Evolutionary conservation across 345 rosid genomes (phyloP).

Genomic region (Arabidopsis suecica): DNA sequence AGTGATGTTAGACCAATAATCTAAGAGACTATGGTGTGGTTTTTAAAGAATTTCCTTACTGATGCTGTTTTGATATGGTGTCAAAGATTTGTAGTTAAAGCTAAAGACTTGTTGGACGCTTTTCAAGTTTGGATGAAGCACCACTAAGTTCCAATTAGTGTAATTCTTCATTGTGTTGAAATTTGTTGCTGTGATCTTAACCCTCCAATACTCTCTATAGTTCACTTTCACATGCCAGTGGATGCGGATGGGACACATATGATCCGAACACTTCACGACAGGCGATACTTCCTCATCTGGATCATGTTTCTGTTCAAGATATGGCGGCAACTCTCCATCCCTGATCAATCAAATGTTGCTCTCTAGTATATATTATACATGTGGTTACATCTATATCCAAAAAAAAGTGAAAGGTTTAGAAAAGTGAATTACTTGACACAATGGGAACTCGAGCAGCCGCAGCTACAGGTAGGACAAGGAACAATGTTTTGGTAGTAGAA

Average conservation of each 20-base stretch:
- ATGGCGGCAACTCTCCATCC: conserved; percentile 48
- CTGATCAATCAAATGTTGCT: conserved; percentile 39
- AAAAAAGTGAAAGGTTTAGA: background rate
- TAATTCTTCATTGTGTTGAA: conserved; percentile 67
- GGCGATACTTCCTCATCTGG: conserved; percentile 47
- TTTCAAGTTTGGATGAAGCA: conserved; percentile 74
- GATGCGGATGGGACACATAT: conserved; percentile 77
- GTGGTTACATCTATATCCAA: too few species aligned
- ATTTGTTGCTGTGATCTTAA: conserved; percentile 71
- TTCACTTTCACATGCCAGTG: conserved; percentile 95
- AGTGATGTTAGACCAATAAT: background rate
- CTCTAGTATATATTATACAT: too few species aligned
- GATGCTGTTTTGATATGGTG: conserved; percentile 48
- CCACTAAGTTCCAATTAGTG: conserved; percentile 79
- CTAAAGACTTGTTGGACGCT: conserved; percentile 67
- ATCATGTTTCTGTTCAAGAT: conserved; percentile 54
- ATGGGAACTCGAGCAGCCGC: conserved; percentile 59
- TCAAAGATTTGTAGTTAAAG: conserved; percentile 71
- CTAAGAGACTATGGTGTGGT: background rate
- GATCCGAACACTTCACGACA: conserved; percentile 63
- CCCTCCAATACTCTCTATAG: conserved; percentile 80
- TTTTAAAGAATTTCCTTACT: conserved; percentile 52
- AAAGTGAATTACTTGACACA: conserved; percentile 58
- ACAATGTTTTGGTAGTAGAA: conserved; percentile 68
- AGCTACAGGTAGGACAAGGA: conserved; percentile 79